These are phyloP conservation scores for Phlebopus sp. DNA, from an alignment of 1,284 basidiomycete genomes.

Conservation along the genomic window DNA sequence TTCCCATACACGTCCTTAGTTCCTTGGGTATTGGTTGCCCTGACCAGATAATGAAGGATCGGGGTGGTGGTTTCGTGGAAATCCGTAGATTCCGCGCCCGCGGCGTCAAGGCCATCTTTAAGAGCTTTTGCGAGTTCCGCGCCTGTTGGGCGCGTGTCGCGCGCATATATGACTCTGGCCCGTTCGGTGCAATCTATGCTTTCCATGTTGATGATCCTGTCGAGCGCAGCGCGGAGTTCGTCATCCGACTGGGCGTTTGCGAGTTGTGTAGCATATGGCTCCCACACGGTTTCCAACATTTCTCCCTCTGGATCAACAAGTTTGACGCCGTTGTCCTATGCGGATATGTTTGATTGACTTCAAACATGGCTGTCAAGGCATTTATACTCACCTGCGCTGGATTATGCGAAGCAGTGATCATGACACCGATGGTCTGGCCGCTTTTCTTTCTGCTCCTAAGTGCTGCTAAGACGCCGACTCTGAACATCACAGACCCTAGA, in stretches of 20 bases:
- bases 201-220: conserved; percentile 59
- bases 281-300: conserved; percentile 98
- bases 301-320: conserved; percentile 98
- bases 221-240: conserved; percentile 69
- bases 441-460: conserved; percentile 88
- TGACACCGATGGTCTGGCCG: conserved; percentile 92
- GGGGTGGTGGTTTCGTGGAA: conserved; percentile 92
- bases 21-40: conserved; percentile 83
- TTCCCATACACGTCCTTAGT: conserved; percentile 78
- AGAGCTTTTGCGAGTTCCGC: conserved; percentile 80
- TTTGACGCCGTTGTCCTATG: conserved; percentile 97
- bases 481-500: conserved; percentile 92
- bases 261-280: conserved; percentile 83
- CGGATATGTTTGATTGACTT: not conserved
- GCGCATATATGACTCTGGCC: conserved; percentile 84
- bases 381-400: conserved; percentile 74
- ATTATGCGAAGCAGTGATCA: conserved; percentile 99
- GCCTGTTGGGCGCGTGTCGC: conserved; percentile 93
- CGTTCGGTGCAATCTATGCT: conserved; percentile 82
- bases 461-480: conserved; percentile 88
- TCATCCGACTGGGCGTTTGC: conserved; percentile 81
- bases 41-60: conserved; percentile 93
- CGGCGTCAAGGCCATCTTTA: conserved; percentile 77
- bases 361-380: conserved; percentile 1
- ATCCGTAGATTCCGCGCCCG: conserved; percentile 63